Evolutionary conservation across 2,329 filamentous ascomycete species (phyloP).

Genomic region (Thielaviopsis populi): DNA sequence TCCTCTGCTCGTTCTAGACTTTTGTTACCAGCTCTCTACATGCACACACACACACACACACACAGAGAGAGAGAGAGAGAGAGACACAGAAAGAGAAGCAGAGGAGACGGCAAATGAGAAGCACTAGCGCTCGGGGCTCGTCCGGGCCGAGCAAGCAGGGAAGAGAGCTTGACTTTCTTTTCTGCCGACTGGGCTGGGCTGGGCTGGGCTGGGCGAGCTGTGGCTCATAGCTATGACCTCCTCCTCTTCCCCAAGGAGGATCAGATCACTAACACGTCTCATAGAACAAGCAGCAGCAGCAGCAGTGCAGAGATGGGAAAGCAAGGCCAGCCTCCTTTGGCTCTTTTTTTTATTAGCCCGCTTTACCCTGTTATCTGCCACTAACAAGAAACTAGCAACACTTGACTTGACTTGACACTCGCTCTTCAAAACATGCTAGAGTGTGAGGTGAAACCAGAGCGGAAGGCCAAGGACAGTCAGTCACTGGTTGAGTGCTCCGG

Average conservation of each 20-base stretch:
- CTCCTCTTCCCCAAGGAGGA: background rate
- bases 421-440: background rate
- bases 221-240: background rate
- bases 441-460: no score
- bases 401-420: background rate
- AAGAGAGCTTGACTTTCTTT: background rate
- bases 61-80: background rate
- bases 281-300: background rate
- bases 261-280: background rate
- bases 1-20: background rate
- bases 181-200: no score
- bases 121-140: background rate
- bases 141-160: background rate
- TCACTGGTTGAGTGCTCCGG: no score
- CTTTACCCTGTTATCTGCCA: background rate
- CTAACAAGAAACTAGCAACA: no score
- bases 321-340: background rate
- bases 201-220: no score
- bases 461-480: no score
- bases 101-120: no score
- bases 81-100: background rate
- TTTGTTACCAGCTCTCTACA: background rate
- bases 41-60: background rate
- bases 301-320: no score
- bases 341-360: background rate